phyloP scores from a whole-genome alignment of 768 basidiomycete species.

The Boletellus sp. region DNA sequence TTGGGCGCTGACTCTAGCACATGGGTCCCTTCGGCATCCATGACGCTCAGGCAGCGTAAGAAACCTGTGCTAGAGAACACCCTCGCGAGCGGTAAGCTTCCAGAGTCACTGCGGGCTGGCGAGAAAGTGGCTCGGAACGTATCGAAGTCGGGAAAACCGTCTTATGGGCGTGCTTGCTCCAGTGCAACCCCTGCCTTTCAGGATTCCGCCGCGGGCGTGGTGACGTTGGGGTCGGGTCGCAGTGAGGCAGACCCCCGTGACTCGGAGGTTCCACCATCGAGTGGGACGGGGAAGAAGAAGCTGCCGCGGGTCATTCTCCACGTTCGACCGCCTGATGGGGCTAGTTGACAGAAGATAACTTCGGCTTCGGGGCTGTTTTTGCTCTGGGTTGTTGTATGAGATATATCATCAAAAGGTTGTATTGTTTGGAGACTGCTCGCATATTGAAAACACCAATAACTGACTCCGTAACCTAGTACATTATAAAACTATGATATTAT shows the following conservation, averaged over 20 bases:
- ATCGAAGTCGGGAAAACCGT: conserved; percentile 1
- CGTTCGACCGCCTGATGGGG: conserved; percentile 40
- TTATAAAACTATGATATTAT: no score
- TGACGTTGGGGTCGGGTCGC: background rate
- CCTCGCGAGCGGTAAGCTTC: background rate
- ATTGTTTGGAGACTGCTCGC: no score
- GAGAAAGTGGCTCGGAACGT: conserved; percentile 2
- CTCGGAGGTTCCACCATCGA: background rate
- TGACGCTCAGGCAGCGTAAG: conserved; percentile 50
- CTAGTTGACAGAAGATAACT: background rate
- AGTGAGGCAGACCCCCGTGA: background rate
- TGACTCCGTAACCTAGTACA: no score
- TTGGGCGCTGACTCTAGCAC: background rate
- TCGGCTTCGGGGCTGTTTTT: no score
- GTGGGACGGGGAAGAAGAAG: conserved; percentile 41
- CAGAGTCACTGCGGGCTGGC: background rate
- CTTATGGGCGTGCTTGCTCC: background rate
- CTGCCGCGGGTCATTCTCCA: conserved; percentile 54
- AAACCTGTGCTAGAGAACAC: conserved; percentile 12
- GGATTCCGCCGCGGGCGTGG: background rate
- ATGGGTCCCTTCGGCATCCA: conserved; percentile 36
- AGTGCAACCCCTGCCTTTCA: background rate
- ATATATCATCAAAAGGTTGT: no score
- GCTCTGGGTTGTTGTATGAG: background rate
- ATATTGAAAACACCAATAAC: no score